Evolutionary conservation across 2,329 filamentous ascomycete species (phyloP).

Genomic region (Alternaria brassicae): DNA sequence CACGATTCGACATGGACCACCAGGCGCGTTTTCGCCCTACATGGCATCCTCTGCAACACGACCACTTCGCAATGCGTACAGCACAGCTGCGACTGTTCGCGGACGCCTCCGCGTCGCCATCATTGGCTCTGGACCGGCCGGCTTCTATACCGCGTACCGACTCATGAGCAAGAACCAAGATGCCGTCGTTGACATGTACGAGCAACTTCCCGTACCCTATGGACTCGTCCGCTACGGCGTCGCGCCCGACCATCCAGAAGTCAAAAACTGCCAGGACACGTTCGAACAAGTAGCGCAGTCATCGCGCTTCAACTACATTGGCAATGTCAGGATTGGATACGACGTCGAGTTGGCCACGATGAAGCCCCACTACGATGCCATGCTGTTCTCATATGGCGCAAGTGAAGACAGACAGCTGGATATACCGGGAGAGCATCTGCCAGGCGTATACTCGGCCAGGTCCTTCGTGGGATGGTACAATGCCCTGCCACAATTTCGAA

Average conservation of each 20-base stretch:
- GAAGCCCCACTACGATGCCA: constrained; percentile 84
- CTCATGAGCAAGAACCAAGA: constrained; percentile 77
- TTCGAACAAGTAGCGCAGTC: constrained; percentile 87
- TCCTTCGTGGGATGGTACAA: constrained; percentile 99
- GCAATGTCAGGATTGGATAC: constrained; percentile 82
- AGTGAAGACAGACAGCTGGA: constrained; percentile 80
- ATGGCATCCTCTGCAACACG: neutral
- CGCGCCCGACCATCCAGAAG: constrained; percentile 97
- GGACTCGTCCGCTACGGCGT: constrained; percentile 93
- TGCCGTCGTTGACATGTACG: constrained; percentile 91
- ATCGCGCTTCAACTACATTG: constrained; percentile 85
- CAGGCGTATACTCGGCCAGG: constrained; percentile 83
- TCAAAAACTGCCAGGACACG: constrained; percentile 98
- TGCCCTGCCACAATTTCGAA: constrained; percentile 81
- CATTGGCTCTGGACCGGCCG: constrained; percentile 91
- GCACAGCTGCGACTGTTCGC: constrained; percentile 24
- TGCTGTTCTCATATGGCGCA: constrained; percentile 92
- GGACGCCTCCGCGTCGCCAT: constrained; percentile 79
- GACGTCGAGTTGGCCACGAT: constrained; percentile 72
- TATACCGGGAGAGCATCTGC: constrained; percentile 79
- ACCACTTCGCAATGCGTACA: constrained; percentile 31
- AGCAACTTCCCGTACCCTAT: constrained; percentile 89
- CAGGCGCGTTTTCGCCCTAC: constrained; percentile 10
- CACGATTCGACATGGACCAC: constrained; percentile 11
- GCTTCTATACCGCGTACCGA: constrained; percentile 91